Evolutionary conservation across 1,139 yeast genomes (phyloP).

Genomic region (Hemisphaericaspora xylanilytica): DNA sequence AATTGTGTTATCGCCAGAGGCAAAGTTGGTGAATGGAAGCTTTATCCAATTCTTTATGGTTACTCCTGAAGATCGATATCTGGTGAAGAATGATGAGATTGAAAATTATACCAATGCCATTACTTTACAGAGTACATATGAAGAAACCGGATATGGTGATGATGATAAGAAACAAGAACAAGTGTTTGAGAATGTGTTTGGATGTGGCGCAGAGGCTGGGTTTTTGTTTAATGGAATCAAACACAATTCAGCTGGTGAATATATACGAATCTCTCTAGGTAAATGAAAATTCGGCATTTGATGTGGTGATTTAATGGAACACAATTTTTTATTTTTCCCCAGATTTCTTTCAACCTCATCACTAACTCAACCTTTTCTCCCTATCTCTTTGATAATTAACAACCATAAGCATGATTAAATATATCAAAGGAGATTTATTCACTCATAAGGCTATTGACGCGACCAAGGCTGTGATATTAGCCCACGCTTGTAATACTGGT

Average conservation of each 20-base stretch:
- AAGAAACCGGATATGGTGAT: slow-evolving; percentile 24
- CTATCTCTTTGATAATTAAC: neutral
- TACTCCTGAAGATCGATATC: slow-evolving; percentile 34
- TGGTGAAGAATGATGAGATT: slow-evolving; percentile 5
- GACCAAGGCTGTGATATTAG: slow-evolving; percentile 31
- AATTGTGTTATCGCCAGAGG: slow-evolving; percentile 58
- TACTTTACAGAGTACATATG: slow-evolving; percentile 33
- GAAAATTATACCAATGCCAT: slow-evolving; percentile 10
- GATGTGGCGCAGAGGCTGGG: slow-evolving; percentile 50
- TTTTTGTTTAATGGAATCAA: slow-evolving; percentile 36
- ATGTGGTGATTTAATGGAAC: no score
- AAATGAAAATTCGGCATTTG: neutral
- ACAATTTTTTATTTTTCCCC: no score
- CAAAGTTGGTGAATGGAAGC: slow-evolving; percentile 44
- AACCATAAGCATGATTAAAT: slow-evolving; percentile 29
- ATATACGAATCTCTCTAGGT: slow-evolving; percentile 6
- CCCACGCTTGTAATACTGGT: slow-evolving; percentile 77
- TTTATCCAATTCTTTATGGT: slow-evolving; percentile 48
- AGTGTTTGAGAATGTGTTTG: slow-evolving; percentile 28
- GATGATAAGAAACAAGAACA: slow-evolving; percentile 11
- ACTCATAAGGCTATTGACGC: slow-evolving; percentile 24
- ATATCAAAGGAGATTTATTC: slow-evolving; percentile 62
- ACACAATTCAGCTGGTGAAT: slow-evolving; percentile 47
- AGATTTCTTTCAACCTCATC: no score
- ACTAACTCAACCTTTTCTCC: no score